A percentile compares a stretch with the other conserved stretches of the same genome.
These are phyloP conservation scores for Raffaelea deltoideospora DNA, from an alignment of 2,329 filamentous ascomycete genomes.

Conservation along the genomic window DNA sequence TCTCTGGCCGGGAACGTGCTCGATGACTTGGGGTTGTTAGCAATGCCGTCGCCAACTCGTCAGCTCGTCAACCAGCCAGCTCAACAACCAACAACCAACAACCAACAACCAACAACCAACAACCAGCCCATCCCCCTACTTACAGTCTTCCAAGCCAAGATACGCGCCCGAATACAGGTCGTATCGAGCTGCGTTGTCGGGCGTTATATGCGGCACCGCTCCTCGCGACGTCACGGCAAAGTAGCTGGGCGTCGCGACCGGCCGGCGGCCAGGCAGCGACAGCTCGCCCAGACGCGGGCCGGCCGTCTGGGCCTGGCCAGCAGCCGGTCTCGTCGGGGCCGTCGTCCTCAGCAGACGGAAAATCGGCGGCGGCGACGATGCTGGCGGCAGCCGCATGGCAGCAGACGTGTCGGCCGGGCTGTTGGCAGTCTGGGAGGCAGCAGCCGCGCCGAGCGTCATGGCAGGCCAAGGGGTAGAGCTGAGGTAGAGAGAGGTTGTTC, in stretches of 20 bases:
- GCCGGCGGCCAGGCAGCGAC: constrained; percentile 40
- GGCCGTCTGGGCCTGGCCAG: constrained; percentile 11
- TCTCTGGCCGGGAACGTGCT: constrained; percentile 3
- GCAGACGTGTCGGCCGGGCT: no score
- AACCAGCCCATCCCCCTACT: constrained; percentile 18
- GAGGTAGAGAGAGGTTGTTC: no score
- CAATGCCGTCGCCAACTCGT: no score
- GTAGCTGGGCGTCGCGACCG: constrained; percentile 73
- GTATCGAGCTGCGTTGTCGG: constrained; percentile 59
- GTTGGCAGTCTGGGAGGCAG: no score
- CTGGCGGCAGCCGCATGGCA: background rate
- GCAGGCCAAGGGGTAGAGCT: no score
- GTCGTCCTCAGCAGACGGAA: constrained; percentile 8
- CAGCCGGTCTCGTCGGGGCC: background rate
- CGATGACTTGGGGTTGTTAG: constrained; percentile 5
- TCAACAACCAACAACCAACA: no score
- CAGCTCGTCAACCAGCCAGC: no score
- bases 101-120: no score
- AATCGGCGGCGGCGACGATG: background rate
- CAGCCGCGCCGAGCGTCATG: no score
- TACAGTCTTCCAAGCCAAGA: constrained; percentile 85
- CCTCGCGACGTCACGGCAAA: constrained; percentile 71
- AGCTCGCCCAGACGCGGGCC: constrained; percentile 59
- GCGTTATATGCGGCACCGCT: constrained; percentile 72
- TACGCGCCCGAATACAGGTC: constrained; percentile 57